Evolutionary conservation across 73 alveolate genomes (phyloP).

Genomic region (Paramecium pentaurelia): DNA sequence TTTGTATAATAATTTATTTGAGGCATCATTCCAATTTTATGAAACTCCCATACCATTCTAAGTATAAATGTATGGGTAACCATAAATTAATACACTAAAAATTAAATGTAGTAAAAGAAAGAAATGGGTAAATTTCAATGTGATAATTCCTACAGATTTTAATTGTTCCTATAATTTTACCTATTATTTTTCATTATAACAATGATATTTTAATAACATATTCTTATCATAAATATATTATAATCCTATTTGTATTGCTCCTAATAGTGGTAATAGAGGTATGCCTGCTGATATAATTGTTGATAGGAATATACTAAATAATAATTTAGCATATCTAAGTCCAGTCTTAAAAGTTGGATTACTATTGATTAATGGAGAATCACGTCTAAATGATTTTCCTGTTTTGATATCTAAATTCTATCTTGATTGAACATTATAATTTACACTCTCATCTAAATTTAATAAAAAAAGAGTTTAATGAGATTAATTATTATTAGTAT

Average conservation of each 20-base stretch:
- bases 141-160: neutral
- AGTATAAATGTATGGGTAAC: slow-evolving; percentile 1
- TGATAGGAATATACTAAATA: neutral
- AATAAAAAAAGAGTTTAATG: neutral
- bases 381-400: slow-evolving; percentile 27
- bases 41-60: slow-evolving; percentile 1
- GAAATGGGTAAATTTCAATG: neutral
- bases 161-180: neutral
- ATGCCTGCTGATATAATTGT: neutral
- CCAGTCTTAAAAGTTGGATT: slow-evolving; percentile 28
- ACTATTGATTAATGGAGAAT: neutral
- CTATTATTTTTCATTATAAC: neutral
- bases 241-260: neutral
- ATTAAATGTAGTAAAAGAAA: neutral
- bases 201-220: neutral
- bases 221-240: neutral
- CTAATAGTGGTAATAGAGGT: slow-evolving; percentile 21
- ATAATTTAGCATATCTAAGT: neutral
- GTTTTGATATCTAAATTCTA: neutral
- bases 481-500: neutral
- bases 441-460: slow-evolving; percentile 29
- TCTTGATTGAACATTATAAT: neutral
- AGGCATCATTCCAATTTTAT: neutral
- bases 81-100: neutral
- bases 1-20: neutral